These are phyloP conservation scores for Salisapilia sapeloensis DNA, from an alignment of 352 stramenopile species.

Conservation along the genomic window DNA sequence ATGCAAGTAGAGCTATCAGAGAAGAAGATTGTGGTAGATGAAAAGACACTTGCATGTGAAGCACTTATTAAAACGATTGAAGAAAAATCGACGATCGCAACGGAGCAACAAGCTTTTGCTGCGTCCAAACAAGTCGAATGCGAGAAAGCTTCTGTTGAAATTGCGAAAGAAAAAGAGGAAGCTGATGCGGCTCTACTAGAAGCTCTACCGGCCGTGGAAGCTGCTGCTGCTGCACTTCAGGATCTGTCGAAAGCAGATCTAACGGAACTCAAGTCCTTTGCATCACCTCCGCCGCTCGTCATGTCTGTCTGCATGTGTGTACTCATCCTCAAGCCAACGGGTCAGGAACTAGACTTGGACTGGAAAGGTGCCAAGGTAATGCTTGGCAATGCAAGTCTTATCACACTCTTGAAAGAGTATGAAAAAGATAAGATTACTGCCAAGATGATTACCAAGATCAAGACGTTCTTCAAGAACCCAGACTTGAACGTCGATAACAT, in stretches of 20 bases:
- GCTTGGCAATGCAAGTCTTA: slow-evolving; percentile 84
- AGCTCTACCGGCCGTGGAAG: slow-evolving; percentile 86
- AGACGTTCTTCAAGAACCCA: slow-evolving; percentile 88
- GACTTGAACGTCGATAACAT: slow-evolving; percentile 91
- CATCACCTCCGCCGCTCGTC: slow-evolving; percentile 83
- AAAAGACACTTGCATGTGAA: slow-evolving; percentile 86
- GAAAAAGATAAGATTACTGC: slow-evolving; percentile 92
- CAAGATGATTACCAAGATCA: slow-evolving; percentile 91
- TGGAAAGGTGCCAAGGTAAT: slow-evolving; percentile 92
- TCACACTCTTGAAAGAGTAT: slow-evolving; percentile 88
- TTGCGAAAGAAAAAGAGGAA: slow-evolving; percentile 85
- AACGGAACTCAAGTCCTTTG: slow-evolving; percentile 92
- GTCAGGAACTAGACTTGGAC: slow-evolving; percentile 83
- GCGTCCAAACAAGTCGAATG: slow-evolving; percentile 80
- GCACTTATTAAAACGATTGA: slow-evolving; percentile 91
- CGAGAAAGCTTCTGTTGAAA: slow-evolving; percentile 83
- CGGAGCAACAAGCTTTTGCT: slow-evolving; percentile 85
- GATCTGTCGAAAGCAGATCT: slow-evolving; percentile 91
- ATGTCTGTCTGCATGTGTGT: slow-evolving; percentile 90
- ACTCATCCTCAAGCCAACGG: slow-evolving; percentile 82
- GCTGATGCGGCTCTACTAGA: slow-evolving; percentile 86
- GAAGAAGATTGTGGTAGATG: slow-evolving; percentile 91
- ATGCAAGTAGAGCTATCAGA: slow-evolving; percentile 89
- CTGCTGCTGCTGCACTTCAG: slow-evolving; percentile 82
- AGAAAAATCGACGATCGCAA: slow-evolving; percentile 84